Conservation (phyloP, 345 rosid genomes). For the Cardamine resedifolia region DNA sequence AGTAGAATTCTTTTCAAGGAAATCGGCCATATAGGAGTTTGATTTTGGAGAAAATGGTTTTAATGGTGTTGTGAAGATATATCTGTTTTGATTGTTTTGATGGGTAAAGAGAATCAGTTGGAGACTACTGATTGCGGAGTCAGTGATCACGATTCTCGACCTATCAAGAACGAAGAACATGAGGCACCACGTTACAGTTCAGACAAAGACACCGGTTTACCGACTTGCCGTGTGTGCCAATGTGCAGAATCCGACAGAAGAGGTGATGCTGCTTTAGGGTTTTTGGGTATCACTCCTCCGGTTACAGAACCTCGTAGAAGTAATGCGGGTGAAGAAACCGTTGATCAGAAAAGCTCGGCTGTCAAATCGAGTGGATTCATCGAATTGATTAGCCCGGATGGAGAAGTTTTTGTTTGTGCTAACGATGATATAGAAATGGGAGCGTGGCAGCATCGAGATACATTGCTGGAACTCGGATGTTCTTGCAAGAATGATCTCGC, state of each 20-base stretch:
- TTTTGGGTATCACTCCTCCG: conserved; percentile 66
- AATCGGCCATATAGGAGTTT: neutral
- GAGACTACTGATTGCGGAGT: conserved; percentile 31
- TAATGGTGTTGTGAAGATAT: conserved; percentile 3
- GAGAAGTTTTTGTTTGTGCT: conserved; percentile 75
- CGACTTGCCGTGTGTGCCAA: conserved; percentile 92
- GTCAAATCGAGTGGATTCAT: conserved; percentile 44
- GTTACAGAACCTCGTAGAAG: conserved; percentile 42
- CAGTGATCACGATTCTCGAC: conserved; percentile 34
- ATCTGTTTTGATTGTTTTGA: conserved; percentile 26
- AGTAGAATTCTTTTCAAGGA: neutral
- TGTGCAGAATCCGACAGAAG: conserved; percentile 83
- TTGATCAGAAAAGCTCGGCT: conserved; percentile 24
- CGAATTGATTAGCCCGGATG: conserved; percentile 76
- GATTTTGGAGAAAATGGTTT: conserved; percentile 12
- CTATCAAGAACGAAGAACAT: conserved; percentile 33
- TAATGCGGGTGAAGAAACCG: conserved; percentile 34
- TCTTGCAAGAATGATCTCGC: conserved; percentile 88
- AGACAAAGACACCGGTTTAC: conserved; percentile 68
- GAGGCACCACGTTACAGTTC: conserved; percentile 51
- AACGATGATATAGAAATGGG: conserved; percentile 76
- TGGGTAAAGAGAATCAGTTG: conserved; percentile 38
- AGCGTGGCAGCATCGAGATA: conserved; percentile 47
- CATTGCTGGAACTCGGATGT: conserved; percentile 80
- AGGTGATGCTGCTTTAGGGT: conserved; percentile 84